These are phyloP conservation scores for Coemansia sp. DNA, from an alignment of 192 early-diverging fungal genomes.

Conservation along the genomic window DNA sequence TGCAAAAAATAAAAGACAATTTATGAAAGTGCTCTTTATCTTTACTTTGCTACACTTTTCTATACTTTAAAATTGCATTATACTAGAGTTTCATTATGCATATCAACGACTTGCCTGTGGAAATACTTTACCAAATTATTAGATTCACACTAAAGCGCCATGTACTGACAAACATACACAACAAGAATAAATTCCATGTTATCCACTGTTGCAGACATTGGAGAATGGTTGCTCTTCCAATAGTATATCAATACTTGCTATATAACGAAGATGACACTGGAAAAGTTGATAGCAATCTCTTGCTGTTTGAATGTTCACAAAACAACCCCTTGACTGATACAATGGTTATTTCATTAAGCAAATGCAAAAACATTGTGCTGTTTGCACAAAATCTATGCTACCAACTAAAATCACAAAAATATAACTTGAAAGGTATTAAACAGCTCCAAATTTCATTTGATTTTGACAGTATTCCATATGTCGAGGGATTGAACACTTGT, in stretches of 20 bases:
- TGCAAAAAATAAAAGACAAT: too few species aligned
- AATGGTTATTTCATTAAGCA: background rate
- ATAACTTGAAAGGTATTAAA: background rate
- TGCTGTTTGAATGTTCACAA: background rate
- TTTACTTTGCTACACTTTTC: too few species aligned
- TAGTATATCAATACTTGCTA: background rate
- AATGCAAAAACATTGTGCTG: background rate
- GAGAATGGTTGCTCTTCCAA: background rate
- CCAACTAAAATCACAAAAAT: background rate
- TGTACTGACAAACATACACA: background rate
- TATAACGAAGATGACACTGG: background rate
- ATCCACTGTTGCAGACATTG: background rate
- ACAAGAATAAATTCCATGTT: background rate
- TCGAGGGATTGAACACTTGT: background rate
- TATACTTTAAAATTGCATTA: too few species aligned
- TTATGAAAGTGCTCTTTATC: too few species aligned
- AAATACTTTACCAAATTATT: background rate
- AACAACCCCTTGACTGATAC: background rate
- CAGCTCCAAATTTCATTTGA: background rate
- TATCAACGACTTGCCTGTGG: background rate
- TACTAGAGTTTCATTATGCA: background rate
- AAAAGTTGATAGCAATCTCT: background rate
- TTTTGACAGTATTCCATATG: background rate
- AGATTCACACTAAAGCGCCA: background rate
- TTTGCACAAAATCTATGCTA: background rate